Base-by-base conservation (phyloP, 148 eudicot species). In the Nyssa sinensis region DNA sequence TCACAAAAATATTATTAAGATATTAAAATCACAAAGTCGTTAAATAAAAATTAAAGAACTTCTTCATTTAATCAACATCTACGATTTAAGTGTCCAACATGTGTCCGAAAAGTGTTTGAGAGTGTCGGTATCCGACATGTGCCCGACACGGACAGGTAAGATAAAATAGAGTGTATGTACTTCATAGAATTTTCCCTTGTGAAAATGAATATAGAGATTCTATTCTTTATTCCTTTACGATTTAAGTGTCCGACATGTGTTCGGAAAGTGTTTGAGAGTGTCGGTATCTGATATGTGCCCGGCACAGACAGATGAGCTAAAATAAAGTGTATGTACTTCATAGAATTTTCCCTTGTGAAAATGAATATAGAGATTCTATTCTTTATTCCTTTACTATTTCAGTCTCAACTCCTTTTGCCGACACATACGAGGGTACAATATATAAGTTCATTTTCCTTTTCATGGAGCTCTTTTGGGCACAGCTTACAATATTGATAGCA, bases 251-350 rank as follows among this genome's bases (percentile, higher is more conserved):
- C n/a, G n/a, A n/a, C n/a, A n/a, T n/a, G n/a, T n/a, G n/a, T n/a
- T n/a, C n/a, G n/a, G 62, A 12, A 21, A 59, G 28, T 6, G 16
- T 41, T n/a, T n/a, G n/a, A 70, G 28, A 24, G 9, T 53, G 73
- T 41, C n/a, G n/a, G 31, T 70, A 12, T 23, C n/a, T 70, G 10
- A 55, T 32, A 47, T 23, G 73, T 53, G 73, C 64, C 66, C 31
- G 55, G 73, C 55, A 63, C 31, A 63, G 62, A 44, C 34, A 53
- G 4, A 55, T 24, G 28, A 55, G n/a, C 14, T 62, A 12, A 30
- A 27, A 16, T 17, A 44, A 44, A 44, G 4, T 44, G 17, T 44
- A 44, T 12, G 17, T 44, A 11, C 3, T 44, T 1, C 51, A 44
- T 44, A n/a, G 51, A 44, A 44, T 11, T 44, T 44, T 44, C 12